A percentile compares a stretch with the other conserved stretches of the same genome.
Conservation (phyloP, 2,329 filamentous ascomycete genomes). For the Aureobasidium pullulans region DNA sequence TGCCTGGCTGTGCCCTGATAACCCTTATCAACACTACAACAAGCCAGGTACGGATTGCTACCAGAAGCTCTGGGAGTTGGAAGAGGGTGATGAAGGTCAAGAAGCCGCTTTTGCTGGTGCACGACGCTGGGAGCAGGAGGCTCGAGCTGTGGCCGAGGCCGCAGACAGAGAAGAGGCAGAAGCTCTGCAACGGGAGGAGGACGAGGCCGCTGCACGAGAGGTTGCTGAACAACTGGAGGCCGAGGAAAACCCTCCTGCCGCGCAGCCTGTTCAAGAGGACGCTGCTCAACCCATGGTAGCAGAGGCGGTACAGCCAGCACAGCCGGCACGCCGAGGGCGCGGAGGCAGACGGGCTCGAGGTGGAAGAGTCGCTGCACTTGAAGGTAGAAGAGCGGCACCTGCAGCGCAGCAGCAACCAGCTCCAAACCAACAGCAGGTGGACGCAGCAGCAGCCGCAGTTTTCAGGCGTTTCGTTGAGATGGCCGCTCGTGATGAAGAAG, state of each 20-base stretch:
- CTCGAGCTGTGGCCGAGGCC: conserved; percentile 27
- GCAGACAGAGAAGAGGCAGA: conserved; percentile 27
- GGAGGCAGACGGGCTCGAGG: neutral
- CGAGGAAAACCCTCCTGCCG: neutral
- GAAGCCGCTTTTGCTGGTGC: conserved; percentile 35
- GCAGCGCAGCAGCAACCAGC: conserved; percentile 5
- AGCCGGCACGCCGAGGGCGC: neutral
- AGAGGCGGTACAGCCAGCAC: neutral
- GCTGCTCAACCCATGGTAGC: neutral
- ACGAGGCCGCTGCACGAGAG: conserved; percentile 34
- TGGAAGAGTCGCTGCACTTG: conserved; percentile 1
- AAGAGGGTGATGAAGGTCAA: conserved; percentile 61
- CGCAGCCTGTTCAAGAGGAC: neutral
- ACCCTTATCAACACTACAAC: conserved; percentile 89
- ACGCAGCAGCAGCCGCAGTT: conserved; percentile 21
- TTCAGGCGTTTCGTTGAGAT: conserved; percentile 47
- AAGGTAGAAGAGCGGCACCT: neutral
- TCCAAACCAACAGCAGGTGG: conserved; percentile 16
- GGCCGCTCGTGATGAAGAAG: conserved; percentile 47
- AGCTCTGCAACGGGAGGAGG: conserved; percentile 25
- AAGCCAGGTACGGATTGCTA: conserved; percentile 61
- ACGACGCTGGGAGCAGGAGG: conserved; percentile 37
- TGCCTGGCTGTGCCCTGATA: conserved; percentile 70
- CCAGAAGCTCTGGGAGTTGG: conserved; percentile 82
- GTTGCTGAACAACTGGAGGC: conserved; percentile 18